Evolutionary conservation across 2,329 filamentous ascomycete genomes (phyloP), one percentile per base, ranked within the genome.

Genomic region (Xylariaceae sp.): DNA sequence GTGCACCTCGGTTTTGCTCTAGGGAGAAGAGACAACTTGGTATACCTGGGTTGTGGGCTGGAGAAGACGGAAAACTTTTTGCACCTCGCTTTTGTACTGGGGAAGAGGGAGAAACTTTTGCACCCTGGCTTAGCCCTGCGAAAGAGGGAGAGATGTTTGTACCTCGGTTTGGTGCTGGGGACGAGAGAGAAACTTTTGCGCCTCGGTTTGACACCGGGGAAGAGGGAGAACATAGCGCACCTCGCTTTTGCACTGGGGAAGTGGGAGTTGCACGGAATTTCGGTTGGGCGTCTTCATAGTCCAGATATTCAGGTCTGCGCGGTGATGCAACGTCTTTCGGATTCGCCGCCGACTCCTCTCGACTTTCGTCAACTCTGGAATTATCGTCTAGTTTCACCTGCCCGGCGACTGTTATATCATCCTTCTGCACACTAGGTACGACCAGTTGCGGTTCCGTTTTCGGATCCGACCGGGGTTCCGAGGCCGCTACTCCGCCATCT

Each of bases 261-360:
- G 54, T 42, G 39, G 66, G 63, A 13, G 53, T 63, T 48, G 60
- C 57, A 45, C 61, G 51, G 8, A 62, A 47, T 61, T 60, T 1
- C 51, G 55, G 17, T 42, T 52, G 18, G 47, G 51, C 13, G 47
- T 55, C 13, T 42, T 62, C 53, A 34, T 56, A 53, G 17, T 56
- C 18, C 37, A 53, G 56, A 10, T 50, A 50, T 42, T 62, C 30
- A 15, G 11, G 13, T 45, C 49, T 52, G 23, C 47, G 51, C 53
- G 51, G 54, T 23, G 55, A 62, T 50, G 17, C n/a, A 53, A 47
- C 48, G 34, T 51, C n/a, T 2, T 23, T 18, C 3, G 30, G 35
- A 53, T 44, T 54, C 11, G 34, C 17, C 11, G 35, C 50, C n/a
- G 50, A 30, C 30, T 8, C 51, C 7, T 18, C 18, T n/a, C 39